These are phyloP conservation scores for Pelargonium fulgidum DNA, from an alignment of 441 rosid species.

Conservation along the genomic window DNA sequence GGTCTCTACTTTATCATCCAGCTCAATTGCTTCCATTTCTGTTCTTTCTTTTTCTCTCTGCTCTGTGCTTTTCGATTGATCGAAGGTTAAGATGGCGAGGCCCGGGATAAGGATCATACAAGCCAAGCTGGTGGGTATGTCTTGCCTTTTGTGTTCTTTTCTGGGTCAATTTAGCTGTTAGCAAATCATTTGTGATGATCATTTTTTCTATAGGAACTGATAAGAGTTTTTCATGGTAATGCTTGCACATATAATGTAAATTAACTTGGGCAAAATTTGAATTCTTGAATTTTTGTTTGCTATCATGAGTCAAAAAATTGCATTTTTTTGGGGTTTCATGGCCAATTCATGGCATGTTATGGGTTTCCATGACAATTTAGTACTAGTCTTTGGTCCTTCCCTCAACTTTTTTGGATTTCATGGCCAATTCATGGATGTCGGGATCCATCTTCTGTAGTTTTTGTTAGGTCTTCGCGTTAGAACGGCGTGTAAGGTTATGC, in stretches of 20 bases:
- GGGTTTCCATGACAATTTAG: too few relatives aligned
- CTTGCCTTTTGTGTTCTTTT: constrained; percentile 24
- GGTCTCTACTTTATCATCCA: too few relatives aligned
- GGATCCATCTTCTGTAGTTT: background rate
- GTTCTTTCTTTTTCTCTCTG: background rate
- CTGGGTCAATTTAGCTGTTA: background rate
- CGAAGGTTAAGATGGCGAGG: constrained; percentile 33
- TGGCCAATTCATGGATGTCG: background rate
- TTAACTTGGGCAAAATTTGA: background rate
- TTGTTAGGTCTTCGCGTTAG: background rate
- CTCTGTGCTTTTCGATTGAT: background rate
- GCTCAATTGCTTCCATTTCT: background rate
- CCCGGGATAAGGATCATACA: constrained; percentile 58
- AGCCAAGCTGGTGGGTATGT: constrained; percentile 90
- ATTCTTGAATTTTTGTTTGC: background rate
- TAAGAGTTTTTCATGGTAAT: background rate
- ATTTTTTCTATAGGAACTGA: too few relatives aligned
- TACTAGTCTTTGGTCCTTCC: too few relatives aligned
- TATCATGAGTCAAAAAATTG: background rate
- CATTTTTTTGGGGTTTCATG: background rate
- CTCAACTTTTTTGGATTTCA: background rate
- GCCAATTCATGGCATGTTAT: too few relatives aligned
- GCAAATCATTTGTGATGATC: too few relatives aligned
- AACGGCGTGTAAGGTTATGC: background rate
- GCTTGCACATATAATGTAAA: background rate